phyloP scores from a whole-genome alignment of 345 rosid species.

The Eutrema yunnanense region DNA sequence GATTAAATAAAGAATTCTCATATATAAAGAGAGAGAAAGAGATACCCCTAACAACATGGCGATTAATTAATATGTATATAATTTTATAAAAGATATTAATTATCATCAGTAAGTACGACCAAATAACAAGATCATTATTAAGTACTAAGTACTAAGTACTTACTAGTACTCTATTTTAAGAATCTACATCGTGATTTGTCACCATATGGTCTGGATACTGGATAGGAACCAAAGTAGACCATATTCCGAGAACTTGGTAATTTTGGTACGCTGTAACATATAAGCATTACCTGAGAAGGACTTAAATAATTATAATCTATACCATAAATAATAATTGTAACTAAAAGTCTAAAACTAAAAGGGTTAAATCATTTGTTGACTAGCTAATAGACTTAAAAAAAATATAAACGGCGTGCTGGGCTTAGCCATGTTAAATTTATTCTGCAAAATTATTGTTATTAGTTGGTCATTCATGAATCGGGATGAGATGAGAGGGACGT shows the following conservation, averaged over 20 bases:
- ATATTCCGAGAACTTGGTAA: neutral
- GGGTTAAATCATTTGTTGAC: conserved; percentile 11
- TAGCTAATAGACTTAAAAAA: neutral
- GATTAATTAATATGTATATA: neutral
- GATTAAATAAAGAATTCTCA: neutral
- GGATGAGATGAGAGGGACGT: conserved; percentile 1
- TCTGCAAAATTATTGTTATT: neutral
- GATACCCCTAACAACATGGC: neutral
- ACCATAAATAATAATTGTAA: neutral
- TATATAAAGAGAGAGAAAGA: neutral
- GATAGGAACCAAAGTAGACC: conserved; percentile 10
- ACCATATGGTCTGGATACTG: conserved; percentile 7
- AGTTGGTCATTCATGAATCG: conserved; percentile 13
- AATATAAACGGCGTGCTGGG: neutral
- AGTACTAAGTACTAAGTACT: neutral
- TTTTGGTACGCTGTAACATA: neutral
- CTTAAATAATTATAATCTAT: neutral
- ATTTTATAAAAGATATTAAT: neutral
- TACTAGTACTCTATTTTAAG: neutral
- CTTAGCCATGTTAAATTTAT: conserved; percentile 3
- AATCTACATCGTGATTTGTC: conserved; percentile 17
- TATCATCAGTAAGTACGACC: conserved; percentile 1
- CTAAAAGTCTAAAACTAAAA: neutral
- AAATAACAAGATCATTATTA: neutral
- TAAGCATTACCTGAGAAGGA: neutral